phyloP scores from a whole-genome alignment of 2,329 filamentous ascomycete species.

The Sarocladiaceae sp. region DNA sequence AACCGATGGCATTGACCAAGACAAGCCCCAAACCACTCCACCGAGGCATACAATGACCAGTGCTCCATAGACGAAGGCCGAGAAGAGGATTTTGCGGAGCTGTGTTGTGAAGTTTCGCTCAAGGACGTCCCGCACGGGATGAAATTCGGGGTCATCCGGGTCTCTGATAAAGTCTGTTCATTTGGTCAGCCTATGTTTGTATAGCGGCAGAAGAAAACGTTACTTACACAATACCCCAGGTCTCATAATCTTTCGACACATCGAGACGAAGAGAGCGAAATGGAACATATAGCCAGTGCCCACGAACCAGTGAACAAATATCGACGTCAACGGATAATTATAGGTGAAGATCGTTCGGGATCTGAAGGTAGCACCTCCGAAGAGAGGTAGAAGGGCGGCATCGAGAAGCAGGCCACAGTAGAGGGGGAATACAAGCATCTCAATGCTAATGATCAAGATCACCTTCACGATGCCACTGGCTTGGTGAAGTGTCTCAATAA shows the following conservation, averaged over 20 bases:
- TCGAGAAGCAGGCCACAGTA: conserved; percentile 94
- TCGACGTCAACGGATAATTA: conserved; percentile 78
- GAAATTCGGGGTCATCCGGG: conserved; percentile 96
- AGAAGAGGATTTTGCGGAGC: conserved; percentile 92
- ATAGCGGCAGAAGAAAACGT: no score
- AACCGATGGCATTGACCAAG: conserved; percentile 62
- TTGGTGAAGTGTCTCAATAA: conserved; percentile 83
- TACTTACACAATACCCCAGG: conserved; percentile 86
- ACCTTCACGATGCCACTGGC: conserved; percentile 97
- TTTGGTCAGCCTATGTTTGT: no score
- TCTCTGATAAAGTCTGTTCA: conserved; percentile 85
- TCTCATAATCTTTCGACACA: conserved; percentile 97
- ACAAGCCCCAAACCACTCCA: conserved; percentile 91
- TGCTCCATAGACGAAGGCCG: conserved; percentile 90
- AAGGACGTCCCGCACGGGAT: conserved; percentile 92
- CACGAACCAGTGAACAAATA: conserved; percentile 98
- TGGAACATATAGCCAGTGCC: conserved; percentile 99
- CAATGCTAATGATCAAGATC: conserved; percentile 96
- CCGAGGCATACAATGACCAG: conserved; percentile 90
- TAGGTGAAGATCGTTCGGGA: conserved; percentile 76
- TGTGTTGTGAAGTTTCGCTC: conserved; percentile 91
- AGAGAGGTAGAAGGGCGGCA: conserved; percentile 81
- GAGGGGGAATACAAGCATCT: conserved; percentile 95
- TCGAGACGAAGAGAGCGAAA: conserved; percentile 95
- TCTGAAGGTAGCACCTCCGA: conserved; percentile 72